Percentiles rank a stretch among this genome's conserved stretches.
phyloP scores from a whole-genome alignment of 805 yeast species.

The Candida takata region DNA sequence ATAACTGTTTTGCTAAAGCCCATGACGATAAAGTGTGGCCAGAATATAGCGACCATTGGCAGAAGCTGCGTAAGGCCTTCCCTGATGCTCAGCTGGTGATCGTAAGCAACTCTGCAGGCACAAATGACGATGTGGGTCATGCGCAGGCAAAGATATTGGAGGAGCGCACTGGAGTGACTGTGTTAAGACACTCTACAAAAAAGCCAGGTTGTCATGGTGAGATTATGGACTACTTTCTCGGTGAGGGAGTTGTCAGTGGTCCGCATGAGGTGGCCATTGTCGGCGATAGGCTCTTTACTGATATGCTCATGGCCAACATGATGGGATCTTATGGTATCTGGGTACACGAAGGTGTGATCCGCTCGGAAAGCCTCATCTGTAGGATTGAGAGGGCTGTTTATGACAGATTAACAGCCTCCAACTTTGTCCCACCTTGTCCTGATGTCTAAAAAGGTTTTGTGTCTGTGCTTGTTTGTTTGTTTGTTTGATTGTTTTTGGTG shows the following conservation, averaged over 20 bases:
- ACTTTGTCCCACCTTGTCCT: not conserved
- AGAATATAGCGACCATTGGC: slow-evolving; percentile 54
- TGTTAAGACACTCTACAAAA: slow-evolving; percentile 64
- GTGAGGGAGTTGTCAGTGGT: slow-evolving; percentile 32
- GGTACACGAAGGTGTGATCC: slow-evolving; percentile 70
- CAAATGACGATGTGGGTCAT: slow-evolving; percentile 59
- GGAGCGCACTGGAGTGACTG: slow-evolving; percentile 56
- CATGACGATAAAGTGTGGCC: slow-evolving; percentile 78
- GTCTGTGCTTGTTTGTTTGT: no score
- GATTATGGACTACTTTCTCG: slow-evolving; percentile 50
- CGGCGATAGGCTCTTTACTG: slow-evolving; percentile 90
- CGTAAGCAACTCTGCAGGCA: slow-evolving; percentile 92
- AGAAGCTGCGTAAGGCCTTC: slow-evolving; percentile 41
- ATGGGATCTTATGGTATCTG: slow-evolving; percentile 87
- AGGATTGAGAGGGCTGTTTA: slow-evolving; percentile 39
- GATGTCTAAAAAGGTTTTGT: no score
- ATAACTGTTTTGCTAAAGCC: slow-evolving; percentile 88
- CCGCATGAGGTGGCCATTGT: slow-evolving; percentile 73
- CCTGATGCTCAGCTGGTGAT: slow-evolving; percentile 62
- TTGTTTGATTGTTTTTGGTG: no score
- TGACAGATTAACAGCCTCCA: slow-evolving; percentile 5
- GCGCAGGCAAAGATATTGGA: slow-evolving; percentile 60
- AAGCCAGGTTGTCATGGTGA: slow-evolving; percentile 78
- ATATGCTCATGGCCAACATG: slow-evolving; percentile 86
- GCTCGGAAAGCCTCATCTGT: slow-evolving; percentile 44